These are phyloP conservation scores for Lippia alba DNA, from an alignment of 305 asterid genomes.

Conservation along the genomic window DNA sequence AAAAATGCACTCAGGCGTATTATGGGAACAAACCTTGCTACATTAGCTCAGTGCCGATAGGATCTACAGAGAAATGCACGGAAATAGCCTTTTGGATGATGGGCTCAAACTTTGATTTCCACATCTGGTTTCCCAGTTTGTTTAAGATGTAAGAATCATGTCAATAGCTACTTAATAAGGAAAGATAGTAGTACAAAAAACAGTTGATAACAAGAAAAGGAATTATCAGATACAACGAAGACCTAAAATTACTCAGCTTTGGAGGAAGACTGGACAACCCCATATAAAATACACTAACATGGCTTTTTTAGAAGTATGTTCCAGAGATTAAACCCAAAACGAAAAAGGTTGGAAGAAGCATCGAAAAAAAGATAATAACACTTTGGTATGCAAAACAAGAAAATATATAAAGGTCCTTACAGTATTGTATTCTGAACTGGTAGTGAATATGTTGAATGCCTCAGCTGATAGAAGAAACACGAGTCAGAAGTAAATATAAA, in stretches of 20 bases:
- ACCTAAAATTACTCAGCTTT: not conserved
- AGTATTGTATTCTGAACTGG: constrained; percentile 63
- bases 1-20: not conserved
- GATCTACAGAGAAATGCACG: constrained; percentile 69
- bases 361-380: not conserved
- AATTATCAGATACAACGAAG: not conserved
- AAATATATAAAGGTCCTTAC: constrained; percentile 51
- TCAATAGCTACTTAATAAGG: constrained; percentile 1
- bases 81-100: constrained; percentile 54
- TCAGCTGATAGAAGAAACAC: constrained; percentile 53
- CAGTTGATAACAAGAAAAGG: constrained; percentile 23
- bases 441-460: constrained; percentile 70
- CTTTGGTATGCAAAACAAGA: constrained; percentile 22
- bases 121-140: constrained; percentile 55
- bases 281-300: not conserved
- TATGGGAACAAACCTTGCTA: constrained; percentile 47
- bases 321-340: not conserved
- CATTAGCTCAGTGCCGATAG: constrained; percentile 79
- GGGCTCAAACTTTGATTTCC: constrained; percentile 65
- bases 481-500: constrained; percentile 28
- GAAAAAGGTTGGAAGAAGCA: constrained; percentile 12
- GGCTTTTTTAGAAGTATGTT: not conserved
- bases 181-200: not conserved
- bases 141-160: constrained; percentile 30
- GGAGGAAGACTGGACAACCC: constrained; percentile 1